These are phyloP conservation scores for Haplosporangium gracile DNA, from an alignment of 192 early-diverging fungal species.

Conservation along the genomic window DNA sequence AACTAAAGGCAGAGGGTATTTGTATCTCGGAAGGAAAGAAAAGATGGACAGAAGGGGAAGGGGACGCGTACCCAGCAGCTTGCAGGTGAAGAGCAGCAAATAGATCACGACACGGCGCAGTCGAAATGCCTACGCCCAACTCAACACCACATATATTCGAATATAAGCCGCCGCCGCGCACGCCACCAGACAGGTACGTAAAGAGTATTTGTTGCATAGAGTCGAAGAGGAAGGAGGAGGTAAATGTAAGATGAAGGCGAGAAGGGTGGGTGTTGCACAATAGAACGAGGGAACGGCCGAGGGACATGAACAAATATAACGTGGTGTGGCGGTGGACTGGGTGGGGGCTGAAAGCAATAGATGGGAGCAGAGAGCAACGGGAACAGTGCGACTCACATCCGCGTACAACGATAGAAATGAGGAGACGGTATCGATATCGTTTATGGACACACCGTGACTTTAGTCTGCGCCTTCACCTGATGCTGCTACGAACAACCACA, in stretches of 20 bases:
- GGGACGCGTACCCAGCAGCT: conserved; percentile 6
- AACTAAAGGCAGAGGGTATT: neutral
- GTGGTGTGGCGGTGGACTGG: neutral
- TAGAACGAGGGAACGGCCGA: too few relatives aligned
- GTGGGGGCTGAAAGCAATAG: neutral
- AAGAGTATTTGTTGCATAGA: neutral
- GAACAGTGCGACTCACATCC: neutral
- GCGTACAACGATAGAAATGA: neutral
- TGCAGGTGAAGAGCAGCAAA: neutral
- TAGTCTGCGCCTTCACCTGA: conserved; percentile 1
- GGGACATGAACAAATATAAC: neutral
- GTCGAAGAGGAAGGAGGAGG: neutral
- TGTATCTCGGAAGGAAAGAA: neutral
- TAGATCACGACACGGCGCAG: neutral
- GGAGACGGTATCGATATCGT: neutral
- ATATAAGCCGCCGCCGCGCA: neutral
- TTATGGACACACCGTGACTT: neutral
- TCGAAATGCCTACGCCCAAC: neutral
- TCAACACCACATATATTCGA: neutral
- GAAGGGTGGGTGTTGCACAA: neutral
- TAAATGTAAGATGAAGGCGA: neutral
- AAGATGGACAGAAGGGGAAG: neutral
- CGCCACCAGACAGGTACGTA: neutral
- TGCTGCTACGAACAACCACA: conserved; percentile 4
- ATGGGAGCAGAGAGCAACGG: neutral